These are phyloP conservation scores for Colletotrichum gigasporum DNA, from an alignment of 2,329 filamentous ascomycete species.

Conservation along the genomic window DNA sequence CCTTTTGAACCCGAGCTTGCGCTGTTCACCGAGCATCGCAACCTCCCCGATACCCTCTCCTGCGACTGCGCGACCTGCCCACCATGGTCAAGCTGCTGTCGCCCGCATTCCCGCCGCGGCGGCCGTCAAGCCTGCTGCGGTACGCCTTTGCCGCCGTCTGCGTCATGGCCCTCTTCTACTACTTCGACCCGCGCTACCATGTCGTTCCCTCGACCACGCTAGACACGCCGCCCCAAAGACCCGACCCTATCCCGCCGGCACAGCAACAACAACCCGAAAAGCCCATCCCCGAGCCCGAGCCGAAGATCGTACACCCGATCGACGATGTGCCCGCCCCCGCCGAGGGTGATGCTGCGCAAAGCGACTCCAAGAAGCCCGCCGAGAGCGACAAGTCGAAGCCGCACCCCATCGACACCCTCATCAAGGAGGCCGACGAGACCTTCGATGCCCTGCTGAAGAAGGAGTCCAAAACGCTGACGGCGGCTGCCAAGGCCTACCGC, in stretches of 20 bases:
- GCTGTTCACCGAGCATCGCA: too few relatives aligned
- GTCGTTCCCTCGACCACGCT: conserved; percentile 11
- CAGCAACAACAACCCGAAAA: conserved; percentile 22
- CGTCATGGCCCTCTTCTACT: conserved; percentile 47
- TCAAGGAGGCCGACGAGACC: conserved; percentile 47
- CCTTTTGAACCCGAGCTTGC: neutral
- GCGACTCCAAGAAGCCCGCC: conserved; percentile 24
- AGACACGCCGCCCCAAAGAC: conserved; percentile 25
- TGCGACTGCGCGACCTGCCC: neutral
- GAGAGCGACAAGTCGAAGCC: conserved; percentile 7
- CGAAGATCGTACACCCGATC: conserved; percentile 4
- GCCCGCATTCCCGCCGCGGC: conserved; percentile 52
- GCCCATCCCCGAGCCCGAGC: conserved; percentile 18
- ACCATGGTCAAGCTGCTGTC: conserved; percentile 43
- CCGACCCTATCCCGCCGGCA: conserved; percentile 25
- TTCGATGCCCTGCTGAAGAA: conserved; percentile 51
- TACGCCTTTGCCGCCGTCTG: conserved; percentile 72
- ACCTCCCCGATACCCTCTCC: neutral
- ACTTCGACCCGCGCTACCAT: conserved; percentile 34
- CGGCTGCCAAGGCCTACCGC: conserved; percentile 57
- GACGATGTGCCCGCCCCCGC: neutral
- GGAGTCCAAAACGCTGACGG: conserved; percentile 51
- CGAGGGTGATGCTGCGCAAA: neutral
- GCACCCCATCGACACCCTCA: conserved; percentile 57
- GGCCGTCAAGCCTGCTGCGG: conserved; percentile 62